Evolutionary conservation across 768 basidiomycete genomes (phyloP), one percentile per base, ranked within the genome.

Genomic region (Mrakia frigida): DNA sequence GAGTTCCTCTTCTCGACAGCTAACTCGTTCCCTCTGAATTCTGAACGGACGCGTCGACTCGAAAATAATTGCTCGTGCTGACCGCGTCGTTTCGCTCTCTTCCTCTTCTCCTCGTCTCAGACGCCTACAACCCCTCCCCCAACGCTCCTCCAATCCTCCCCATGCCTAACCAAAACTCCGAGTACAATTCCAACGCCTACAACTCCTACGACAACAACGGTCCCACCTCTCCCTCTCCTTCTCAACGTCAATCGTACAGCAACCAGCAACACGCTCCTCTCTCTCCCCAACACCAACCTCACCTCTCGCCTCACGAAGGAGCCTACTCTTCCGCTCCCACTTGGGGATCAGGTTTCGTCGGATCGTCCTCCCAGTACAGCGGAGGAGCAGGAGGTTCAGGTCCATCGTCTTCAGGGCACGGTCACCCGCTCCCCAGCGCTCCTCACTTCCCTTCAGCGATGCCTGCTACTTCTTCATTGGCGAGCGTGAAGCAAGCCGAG

Each of bases 331-430:
- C 35, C 25, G 37, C 65, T 0, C 65, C 65, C 7, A 37, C 37
- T 13, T 68, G 65, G 65, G 65, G 65, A 1, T 68, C 65, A 18
- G 65, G 65, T 39, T 68, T 39, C 37, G 37, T 41, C 65, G 65
- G 65, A 18, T 39, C 65, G 21, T 39, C 35, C 35, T 25, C 35
- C 0, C 39, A 35, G 65, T n/a, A 68, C 65, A 14, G 35, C 21
- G 65, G 65, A 25, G 37, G 63, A 31, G 63, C 31, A 65, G 28
- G 28, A 25, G 33, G 35, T 1, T 23, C 11, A 25, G 65, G 35
- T 13, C 35, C 37, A 25, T 68, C 65, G 3, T 68, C 65, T 6
- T 68, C 65, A 9, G 65, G 65, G 18, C 65, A 68, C 39, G 65
- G 65, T 7, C 25, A 68, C 65, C 65, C 65, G 0, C 39, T 68